A percentile compares a stretch with the other conserved stretches of the same genome.
Conservation (phyloP, 2,329 filamentous ascomycete species). For the Pseudogymnoascus sp. region DNA sequence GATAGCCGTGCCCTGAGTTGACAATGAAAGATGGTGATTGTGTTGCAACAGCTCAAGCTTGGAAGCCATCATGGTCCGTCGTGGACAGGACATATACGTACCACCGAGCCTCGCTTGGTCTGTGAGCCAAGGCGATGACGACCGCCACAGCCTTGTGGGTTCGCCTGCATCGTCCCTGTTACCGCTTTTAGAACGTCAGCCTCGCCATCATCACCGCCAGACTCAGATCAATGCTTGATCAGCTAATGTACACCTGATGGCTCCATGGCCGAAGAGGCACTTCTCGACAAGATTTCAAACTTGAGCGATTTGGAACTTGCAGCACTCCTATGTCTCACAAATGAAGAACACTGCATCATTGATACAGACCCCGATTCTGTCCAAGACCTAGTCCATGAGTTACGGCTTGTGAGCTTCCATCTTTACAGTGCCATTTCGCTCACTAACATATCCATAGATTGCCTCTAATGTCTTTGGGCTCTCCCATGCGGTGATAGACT, state of each 20-base stretch:
- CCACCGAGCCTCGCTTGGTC: constrained; percentile 7
- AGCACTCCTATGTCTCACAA: constrained; percentile 69
- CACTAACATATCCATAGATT: constrained; percentile 40
- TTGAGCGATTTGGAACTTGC: constrained; percentile 86
- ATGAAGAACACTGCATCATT: constrained; percentile 81
- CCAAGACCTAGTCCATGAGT: constrained; percentile 63
- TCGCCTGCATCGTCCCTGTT: background rate
- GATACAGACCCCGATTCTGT: constrained; percentile 58
- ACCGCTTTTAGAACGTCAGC: background rate
- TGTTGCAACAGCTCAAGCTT: background rate
- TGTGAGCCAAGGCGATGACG: background rate
- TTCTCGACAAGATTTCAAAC: constrained; percentile 63
- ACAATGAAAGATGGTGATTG: constrained; percentile 2
- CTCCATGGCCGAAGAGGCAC: constrained; percentile 52
- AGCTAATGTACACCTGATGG: constrained; percentile 9
- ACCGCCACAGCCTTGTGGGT: background rate
- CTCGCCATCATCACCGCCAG: constrained; percentile 2
- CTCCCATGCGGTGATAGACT: constrained; percentile 61
- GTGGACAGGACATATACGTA: constrained; percentile 7
- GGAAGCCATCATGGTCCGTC: background rate
- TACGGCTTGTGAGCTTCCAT: constrained; percentile 51
- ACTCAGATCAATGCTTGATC: constrained; percentile 1
- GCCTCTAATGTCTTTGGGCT: constrained; percentile 65
- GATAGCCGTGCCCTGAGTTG: constrained; percentile 1
- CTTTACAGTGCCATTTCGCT: background rate